phyloP scores from a whole-genome alignment of 1,139 yeast genomes.

The Blastobotrys serpentis region DNA sequence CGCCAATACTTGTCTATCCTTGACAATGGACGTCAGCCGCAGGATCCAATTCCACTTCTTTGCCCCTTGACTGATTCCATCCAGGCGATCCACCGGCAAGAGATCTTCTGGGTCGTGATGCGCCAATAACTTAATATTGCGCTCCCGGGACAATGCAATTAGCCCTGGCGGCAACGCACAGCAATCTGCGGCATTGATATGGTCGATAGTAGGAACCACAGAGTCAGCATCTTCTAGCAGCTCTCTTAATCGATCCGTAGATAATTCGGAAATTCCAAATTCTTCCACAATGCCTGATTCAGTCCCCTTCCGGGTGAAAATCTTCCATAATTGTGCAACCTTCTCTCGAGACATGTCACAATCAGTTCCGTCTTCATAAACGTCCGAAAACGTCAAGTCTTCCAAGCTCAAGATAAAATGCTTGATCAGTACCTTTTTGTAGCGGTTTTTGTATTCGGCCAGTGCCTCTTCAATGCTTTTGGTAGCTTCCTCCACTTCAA shows the following conservation, averaged over 20 bases:
- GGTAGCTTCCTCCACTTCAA: conserved; percentile 16
- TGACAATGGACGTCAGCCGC: conserved; percentile 30
- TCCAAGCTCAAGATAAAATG: conserved; percentile 31
- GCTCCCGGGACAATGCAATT: conserved; percentile 28
- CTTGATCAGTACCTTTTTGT: conserved; percentile 19
- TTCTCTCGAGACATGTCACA: conserved; percentile 18
- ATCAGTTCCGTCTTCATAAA: conserved; percentile 24
- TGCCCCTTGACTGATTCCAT: conserved; percentile 10
- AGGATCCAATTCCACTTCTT: conserved; percentile 33
- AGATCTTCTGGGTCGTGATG: conserved; percentile 35
- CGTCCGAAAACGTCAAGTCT: conserved; percentile 30
- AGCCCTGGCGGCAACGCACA: conserved; percentile 37
- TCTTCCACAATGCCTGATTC: conserved; percentile 18
- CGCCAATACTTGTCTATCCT: conserved; percentile 33
- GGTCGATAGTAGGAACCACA: conserved; percentile 30
- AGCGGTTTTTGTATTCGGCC: conserved; percentile 12
- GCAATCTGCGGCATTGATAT: conserved; percentile 37
- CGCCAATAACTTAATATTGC: conserved; percentile 33
- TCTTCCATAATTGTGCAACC: conserved; percentile 29
- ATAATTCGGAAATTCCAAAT: conserved; percentile 36
- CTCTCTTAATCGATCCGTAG: conserved; percentile 25
- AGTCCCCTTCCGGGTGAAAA: conserved; percentile 18
- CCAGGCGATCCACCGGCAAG: conserved; percentile 19
- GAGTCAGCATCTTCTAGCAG: conserved; percentile 22
- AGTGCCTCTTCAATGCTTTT: conserved; percentile 21